Base-by-base conservation (phyloP, 768 basidiomycete genomes). In the Collybia mongolica region DNA sequence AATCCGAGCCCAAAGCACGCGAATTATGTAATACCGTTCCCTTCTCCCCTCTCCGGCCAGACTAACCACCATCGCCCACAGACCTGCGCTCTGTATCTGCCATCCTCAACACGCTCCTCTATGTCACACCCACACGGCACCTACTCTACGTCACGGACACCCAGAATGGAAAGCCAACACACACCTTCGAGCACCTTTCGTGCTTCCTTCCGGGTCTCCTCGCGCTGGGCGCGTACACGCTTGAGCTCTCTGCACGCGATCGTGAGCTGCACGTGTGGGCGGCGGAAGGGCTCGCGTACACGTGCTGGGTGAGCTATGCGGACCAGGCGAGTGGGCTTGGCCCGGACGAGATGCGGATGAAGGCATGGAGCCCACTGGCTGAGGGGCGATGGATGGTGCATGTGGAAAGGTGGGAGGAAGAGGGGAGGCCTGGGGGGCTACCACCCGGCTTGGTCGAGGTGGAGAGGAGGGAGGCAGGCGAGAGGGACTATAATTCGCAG, bases 201-300 rank as follows among this genome's bases (percentile, higher is more conserved):
- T 86, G 84, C 58, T 85, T 83, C 70, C 72, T 84, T 50, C 81
- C 83, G 0, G 84, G 82, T 2, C 67, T 85, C 8, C 70, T 86
- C 39, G 81, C 82, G 0, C 74, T 86, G 6, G 84, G 83, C 24
- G 79, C 69, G 12, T 66, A 77, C 52, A 73, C 72, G 14, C 68
- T 67, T 14, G 65, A 69, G 22, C 62, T 76, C 19, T 57, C 74
- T 2, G 48, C 54, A 1, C 46, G 51, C 14, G 69, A 72, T 41
- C 70, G 65, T 39, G 66, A 73, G 72, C 62, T 78, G 45, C 83
- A 85, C 55, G 54, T 60, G 48, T 84, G 80, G 77, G 84, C 81
- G 7, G 84, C 84, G 4, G 72, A 80, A 54, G 84, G 83, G 0
- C 66, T 87, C 15, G 80, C 81, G 22, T 72, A 79, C 56, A 81